These are phyloP conservation scores for Sherardia arvensis DNA, from an alignment of 257 asterid genomes.

Conservation along the genomic window DNA sequence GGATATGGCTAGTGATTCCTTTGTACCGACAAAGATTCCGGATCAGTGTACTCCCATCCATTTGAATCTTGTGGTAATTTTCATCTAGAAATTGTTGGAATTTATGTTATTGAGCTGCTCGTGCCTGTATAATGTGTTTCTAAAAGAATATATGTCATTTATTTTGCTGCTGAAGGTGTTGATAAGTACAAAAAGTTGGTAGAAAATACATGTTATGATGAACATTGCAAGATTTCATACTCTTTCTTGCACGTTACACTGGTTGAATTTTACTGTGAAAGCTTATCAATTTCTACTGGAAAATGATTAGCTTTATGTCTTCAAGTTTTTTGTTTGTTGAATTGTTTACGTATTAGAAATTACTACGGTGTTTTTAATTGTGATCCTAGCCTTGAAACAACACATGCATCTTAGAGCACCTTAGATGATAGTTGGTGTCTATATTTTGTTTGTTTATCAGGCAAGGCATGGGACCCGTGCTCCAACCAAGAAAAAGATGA, in stretches of 20 bases:
- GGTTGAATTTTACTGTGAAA: neutral
- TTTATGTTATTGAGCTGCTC: neutral
- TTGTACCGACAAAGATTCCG: constrained; percentile 43
- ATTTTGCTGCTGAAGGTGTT: neutral
- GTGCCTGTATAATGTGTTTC: neutral
- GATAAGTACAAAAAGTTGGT: neutral
- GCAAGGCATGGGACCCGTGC: constrained; percentile 98
- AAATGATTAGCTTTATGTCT: neutral
- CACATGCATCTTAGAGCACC: neutral
- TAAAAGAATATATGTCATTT: neutral
- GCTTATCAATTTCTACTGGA: neutral
- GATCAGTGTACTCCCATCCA: constrained; percentile 76
- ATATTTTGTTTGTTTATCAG: constrained; percentile 32
- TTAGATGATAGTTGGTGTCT: neutral
- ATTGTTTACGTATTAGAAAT: neutral
- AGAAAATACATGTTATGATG: neutral
- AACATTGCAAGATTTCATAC: neutral
- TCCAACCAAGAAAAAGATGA: constrained; percentile 85
- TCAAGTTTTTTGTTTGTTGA: neutral
- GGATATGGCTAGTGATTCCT: constrained; percentile 38
- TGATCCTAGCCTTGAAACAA: neutral
- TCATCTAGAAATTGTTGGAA: neutral
- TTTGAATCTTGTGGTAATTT: constrained; percentile 83
- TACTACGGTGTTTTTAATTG: neutral
- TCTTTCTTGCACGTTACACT: neutral